phyloP scores from a whole-genome alignment of 208 protist genomes.

The Leishmania martiniquensis region DNA sequence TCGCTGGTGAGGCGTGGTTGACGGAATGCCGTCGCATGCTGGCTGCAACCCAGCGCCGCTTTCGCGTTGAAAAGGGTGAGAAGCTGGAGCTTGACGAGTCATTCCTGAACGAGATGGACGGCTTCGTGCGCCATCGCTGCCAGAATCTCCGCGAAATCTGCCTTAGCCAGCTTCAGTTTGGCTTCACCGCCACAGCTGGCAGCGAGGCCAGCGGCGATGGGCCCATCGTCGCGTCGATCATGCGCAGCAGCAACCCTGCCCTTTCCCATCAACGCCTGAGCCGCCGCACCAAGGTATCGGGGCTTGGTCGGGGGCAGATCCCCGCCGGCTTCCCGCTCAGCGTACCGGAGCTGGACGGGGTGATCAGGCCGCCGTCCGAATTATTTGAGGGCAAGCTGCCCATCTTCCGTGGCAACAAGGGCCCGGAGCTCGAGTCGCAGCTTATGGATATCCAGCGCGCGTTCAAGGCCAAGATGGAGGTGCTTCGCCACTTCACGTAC shows the following conservation, averaged over 20 bases:
- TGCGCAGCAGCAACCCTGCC: conserved; percentile 17
- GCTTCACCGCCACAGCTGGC: conserved; percentile 65
- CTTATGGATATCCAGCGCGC: conserved; percentile 95
- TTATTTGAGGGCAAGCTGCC: conserved; percentile 85
- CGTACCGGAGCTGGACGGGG: conserved; percentile 73
- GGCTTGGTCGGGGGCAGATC: conserved; percentile 33
- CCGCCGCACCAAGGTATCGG: conserved; percentile 25
- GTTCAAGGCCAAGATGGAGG: conserved; percentile 93
- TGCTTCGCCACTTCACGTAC: conserved; percentile 93
- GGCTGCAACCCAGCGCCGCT: conserved; percentile 75
- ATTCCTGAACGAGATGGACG: conserved; percentile 97
- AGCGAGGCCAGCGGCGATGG: conserved; percentile 26
- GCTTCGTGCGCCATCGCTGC: conserved; percentile 97
- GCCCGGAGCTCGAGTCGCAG: conserved; percentile 95
- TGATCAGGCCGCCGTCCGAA: conserved; percentile 31
- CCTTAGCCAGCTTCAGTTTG: conserved; percentile 97
- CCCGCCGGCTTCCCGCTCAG: conserved; percentile 45
- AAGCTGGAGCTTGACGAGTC: conserved; percentile 93
- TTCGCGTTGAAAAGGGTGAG: conserved; percentile 81
- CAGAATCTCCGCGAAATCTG: conserved; percentile 97
- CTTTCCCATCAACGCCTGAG: conserved; percentile 13
- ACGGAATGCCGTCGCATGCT: conserved; percentile 89
- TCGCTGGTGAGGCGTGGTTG: conserved; percentile 94
- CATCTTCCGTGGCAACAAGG: conserved; percentile 94
- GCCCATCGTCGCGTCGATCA: conserved; percentile 5